phyloP scores from a whole-genome alignment of 1,139 yeast species.

The Arxiozyma slooffiae region DNA sequence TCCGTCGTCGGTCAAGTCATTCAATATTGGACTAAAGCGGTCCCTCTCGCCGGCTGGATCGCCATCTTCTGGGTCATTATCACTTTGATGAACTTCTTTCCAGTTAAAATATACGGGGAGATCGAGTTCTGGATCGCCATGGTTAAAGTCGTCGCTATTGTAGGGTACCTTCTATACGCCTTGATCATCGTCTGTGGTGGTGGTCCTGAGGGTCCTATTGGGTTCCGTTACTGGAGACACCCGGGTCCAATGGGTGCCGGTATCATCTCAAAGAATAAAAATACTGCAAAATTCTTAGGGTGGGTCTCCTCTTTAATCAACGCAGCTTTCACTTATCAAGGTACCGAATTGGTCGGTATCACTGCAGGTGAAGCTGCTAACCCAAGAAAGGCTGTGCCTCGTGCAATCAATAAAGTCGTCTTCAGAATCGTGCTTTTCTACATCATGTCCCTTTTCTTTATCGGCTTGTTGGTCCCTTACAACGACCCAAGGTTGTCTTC shows the following conservation, averaged over 20 bases:
- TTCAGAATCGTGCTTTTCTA: slow-evolving; percentile 69
- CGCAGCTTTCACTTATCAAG: slow-evolving; percentile 71
- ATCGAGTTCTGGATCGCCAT: slow-evolving; percentile 61
- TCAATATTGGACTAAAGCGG: slow-evolving; percentile 62
- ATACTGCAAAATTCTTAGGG: slow-evolving; percentile 48
- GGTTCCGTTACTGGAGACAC: slow-evolving; percentile 63
- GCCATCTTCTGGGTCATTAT: slow-evolving; percentile 55
- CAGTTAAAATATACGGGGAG: slow-evolving; percentile 59
- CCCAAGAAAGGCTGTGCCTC: slow-evolving; percentile 69
- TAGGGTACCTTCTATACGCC: slow-evolving; percentile 62
- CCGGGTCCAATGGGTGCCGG: slow-evolving; percentile 56
- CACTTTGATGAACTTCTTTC: slow-evolving; percentile 45
- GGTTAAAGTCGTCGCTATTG: slow-evolving; percentile 57
- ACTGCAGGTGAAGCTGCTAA: slow-evolving; percentile 73
- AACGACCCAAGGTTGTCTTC: slow-evolving; percentile 39
- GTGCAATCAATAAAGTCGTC: slow-evolving; percentile 68
- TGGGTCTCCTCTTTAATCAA: slow-evolving; percentile 54
- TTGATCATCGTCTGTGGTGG: slow-evolving; percentile 68
- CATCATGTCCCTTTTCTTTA: slow-evolving; percentile 54
- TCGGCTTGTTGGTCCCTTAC: slow-evolving; percentile 67
- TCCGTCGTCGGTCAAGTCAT: slow-evolving; percentile 73
- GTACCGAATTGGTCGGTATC: slow-evolving; percentile 66
- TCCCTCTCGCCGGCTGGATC: slow-evolving; percentile 64
- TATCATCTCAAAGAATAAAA: slow-evolving; percentile 34
- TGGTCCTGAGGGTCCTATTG: slow-evolving; percentile 57